Conservation (phyloP, 331 rosid species). For the Erythrophleum ivorense region DNA sequence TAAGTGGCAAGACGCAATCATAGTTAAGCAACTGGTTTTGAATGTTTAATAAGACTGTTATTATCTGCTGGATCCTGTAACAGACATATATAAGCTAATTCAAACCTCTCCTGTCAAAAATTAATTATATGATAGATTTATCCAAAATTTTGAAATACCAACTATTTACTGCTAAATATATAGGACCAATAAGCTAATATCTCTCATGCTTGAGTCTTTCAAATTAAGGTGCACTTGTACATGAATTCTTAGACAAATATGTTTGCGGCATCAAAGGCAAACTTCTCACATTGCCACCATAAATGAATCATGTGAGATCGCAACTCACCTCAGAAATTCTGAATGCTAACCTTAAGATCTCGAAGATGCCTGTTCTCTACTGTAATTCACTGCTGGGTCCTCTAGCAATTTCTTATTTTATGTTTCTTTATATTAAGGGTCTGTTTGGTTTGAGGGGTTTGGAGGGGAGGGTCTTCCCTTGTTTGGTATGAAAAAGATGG, state of each 20-base stretch:
- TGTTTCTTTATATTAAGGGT: too few relatives aligned
- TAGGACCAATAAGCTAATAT: neutral
- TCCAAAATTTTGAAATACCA: neutral
- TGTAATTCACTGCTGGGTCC: too few relatives aligned
- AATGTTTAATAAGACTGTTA: conserved; percentile 9
- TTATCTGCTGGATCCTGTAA: conserved; percentile 28
- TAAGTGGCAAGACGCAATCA: conserved; percentile 8
- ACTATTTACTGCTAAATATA: neutral
- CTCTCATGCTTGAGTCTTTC: neutral
- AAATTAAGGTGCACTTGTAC: neutral
- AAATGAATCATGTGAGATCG: too few relatives aligned
- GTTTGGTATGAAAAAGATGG: too few relatives aligned
- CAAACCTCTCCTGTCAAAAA: neutral
- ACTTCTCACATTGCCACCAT: too few relatives aligned
- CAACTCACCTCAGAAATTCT: too few relatives aligned
- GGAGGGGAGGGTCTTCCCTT: too few relatives aligned
- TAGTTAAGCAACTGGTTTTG: conserved; percentile 33
- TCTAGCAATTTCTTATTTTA: too few relatives aligned
- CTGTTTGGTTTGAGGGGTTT: too few relatives aligned
- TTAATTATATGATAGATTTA: neutral
- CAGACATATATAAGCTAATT: neutral
- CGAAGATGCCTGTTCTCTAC: too few relatives aligned
- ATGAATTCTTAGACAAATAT: neutral
- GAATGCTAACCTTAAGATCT: too few relatives aligned
- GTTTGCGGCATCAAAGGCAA: too few relatives aligned